Evolutionary conservation across 2,329 filamentous ascomycete species (phyloP).

Genomic region (Penicillium verrucosum): DNA sequence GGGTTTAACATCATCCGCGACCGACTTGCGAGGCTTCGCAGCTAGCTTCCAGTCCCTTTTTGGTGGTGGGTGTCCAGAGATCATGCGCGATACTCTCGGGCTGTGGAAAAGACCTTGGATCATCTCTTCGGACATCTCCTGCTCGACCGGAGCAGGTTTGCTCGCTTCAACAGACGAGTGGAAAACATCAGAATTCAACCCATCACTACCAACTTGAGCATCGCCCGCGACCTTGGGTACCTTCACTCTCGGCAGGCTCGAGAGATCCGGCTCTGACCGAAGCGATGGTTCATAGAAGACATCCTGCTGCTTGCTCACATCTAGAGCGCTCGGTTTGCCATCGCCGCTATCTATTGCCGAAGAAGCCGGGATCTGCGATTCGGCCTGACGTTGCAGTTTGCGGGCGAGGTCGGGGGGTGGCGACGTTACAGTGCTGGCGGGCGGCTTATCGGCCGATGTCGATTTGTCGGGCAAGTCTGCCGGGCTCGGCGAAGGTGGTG

Average conservation of each 20-base stretch:
- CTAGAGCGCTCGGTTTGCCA: conserved; percentile 29
- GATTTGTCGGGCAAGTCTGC: conserved; percentile 25
- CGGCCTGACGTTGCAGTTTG: conserved; percentile 48
- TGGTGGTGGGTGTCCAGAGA: conserved; percentile 46
- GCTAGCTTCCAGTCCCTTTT: conserved; percentile 17
- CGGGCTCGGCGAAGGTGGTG: conserved; percentile 27
- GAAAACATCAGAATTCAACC: conserved; percentile 56
- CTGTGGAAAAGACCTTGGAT: conserved; percentile 62
- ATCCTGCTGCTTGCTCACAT: conserved; percentile 55
- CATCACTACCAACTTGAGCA: conserved; percentile 44
- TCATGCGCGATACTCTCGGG: conserved; percentile 54
- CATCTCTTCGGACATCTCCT: conserved; percentile 56
- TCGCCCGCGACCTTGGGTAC: conserved; percentile 53
- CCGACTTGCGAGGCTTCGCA: background rate
- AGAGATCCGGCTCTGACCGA: conserved; percentile 47
- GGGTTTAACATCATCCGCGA: background rate
- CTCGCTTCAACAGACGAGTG: conserved; percentile 38
- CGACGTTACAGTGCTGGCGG: conserved; percentile 9
- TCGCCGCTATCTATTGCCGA: conserved; percentile 44
- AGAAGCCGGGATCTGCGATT: conserved; percentile 52
- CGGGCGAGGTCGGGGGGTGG: conserved; percentile 45
- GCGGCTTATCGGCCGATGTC: conserved; percentile 26
- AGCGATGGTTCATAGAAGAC: conserved; percentile 55
- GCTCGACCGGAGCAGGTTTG: conserved; percentile 34
- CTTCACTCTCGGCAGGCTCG: conserved; percentile 54